phyloP scores from a whole-genome alignment of 768 basidiomycete genomes.

The Termitomyces heimii region DNA sequence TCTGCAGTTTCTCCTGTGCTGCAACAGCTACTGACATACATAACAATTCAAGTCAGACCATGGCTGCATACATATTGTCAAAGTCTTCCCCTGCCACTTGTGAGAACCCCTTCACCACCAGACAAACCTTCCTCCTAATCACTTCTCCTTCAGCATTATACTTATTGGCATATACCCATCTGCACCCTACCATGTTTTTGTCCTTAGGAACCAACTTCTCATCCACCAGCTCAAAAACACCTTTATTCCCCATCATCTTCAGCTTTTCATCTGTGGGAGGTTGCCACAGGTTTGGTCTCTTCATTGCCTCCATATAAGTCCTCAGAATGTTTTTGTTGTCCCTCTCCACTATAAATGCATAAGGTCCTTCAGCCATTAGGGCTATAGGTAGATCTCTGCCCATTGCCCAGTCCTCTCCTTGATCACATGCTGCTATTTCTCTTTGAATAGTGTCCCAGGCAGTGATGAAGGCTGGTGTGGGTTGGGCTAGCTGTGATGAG shows the following conservation, averaged over 20 bases:
- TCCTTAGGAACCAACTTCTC: background rate
- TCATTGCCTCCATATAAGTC: background rate
- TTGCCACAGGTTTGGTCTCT: background rate
- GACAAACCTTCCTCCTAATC: background rate
- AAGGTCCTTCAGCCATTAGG: background rate
- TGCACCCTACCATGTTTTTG: background rate
- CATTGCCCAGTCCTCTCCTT: no score
- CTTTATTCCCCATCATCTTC: background rate
- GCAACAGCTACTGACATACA: background rate
- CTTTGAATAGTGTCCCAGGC: no score
- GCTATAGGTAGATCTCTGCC: no score
- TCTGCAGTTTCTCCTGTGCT: background rate
- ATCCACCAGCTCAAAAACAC: background rate
- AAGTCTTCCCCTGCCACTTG: background rate
- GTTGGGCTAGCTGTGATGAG: no score
- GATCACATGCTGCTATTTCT: no score
- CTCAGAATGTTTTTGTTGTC: background rate
- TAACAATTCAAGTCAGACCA: background rate
- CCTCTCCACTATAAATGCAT: no score
- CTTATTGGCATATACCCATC: no score
- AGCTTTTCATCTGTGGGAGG: background rate
- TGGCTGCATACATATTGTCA: background rate
- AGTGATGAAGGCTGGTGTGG: no score
- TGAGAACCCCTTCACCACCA: background rate
- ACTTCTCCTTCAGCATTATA: no score